Evolutionary conservation across 192 early-diverging fungal species (phyloP).

Genomic region (Thamnidium elegans): DNA sequence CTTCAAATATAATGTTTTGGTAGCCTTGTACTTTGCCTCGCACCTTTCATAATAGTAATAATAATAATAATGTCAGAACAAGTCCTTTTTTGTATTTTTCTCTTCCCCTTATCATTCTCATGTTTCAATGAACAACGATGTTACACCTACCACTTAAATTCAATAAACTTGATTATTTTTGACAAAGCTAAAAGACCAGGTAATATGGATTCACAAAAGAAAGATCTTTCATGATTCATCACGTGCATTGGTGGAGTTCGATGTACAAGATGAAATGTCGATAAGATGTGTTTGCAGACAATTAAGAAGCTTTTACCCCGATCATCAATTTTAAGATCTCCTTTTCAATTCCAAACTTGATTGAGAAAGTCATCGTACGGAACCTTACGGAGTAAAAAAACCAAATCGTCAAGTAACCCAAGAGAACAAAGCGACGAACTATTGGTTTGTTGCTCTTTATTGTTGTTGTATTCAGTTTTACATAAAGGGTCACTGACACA

Average conservation of each 20-base stretch:
- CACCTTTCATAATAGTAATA: constrained; percentile 16
- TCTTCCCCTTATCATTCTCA: constrained; percentile 7
- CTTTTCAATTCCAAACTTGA: constrained; percentile 6
- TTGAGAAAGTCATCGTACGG: constrained; percentile 7
- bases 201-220: no score
- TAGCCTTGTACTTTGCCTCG: constrained; percentile 9
- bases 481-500: constrained; percentile 13
- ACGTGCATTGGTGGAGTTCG: constrained; percentile 11
- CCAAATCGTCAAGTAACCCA: constrained; percentile 6
- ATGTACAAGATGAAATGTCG: constrained; percentile 12
- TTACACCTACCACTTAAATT: constrained; percentile 15
- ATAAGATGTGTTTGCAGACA: constrained; percentile 6
- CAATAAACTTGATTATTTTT: constrained; percentile 15
- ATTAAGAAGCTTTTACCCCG: constrained; percentile 5
- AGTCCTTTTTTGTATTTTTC: constrained; percentile 15
- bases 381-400: not conserved
- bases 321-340: constrained; percentile 6
- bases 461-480: constrained; percentile 17
- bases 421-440: constrained; percentile 10
- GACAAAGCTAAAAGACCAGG: constrained; percentile 12
- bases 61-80: not conserved
- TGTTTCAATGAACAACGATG: constrained; percentile 11
- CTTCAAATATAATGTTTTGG: constrained; percentile 8
- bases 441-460: constrained; percentile 11
- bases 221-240: constrained; percentile 22